phyloP scores from a whole-genome alignment of 345 rosid genomes.

The Pistacia vera region DNA sequence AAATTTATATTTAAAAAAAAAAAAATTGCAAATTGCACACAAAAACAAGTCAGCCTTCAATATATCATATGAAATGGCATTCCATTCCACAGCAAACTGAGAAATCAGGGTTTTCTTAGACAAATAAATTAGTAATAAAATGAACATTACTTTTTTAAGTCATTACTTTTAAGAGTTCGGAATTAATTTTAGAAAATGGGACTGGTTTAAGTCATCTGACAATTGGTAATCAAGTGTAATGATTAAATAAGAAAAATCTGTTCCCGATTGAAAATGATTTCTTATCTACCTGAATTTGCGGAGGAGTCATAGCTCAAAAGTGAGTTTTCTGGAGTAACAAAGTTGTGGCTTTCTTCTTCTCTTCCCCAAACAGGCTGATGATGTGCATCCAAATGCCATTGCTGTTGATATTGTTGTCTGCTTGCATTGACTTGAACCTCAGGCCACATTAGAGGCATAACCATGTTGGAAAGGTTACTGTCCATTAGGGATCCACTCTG shows the following conservation, averaged over 20 bases:
- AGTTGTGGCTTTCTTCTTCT: constrained; percentile 61
- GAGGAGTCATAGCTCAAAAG: constrained; percentile 67
- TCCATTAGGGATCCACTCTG: constrained; percentile 72
- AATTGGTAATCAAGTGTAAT: background rate
- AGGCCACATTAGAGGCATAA: constrained; percentile 70
- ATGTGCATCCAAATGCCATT: constrained; percentile 61
- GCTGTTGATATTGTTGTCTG: constrained; percentile 69
- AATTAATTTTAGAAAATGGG: background rate
- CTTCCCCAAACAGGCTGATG: constrained; percentile 72
- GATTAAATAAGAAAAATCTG: background rate
- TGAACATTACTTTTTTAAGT: no score
- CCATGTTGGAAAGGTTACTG: constrained; percentile 56
- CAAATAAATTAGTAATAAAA: no score
- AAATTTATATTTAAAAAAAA: background rate
- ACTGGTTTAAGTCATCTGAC: no score
- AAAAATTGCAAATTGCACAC: background rate
- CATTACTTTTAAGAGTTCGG: background rate
- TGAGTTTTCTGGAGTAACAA: constrained; percentile 58
- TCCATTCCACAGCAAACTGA: background rate
- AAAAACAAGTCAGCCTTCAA: background rate
- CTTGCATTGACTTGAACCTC: constrained; percentile 53
- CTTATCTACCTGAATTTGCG: constrained; percentile 59
- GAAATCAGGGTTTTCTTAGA: background rate
- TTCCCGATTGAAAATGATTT: background rate
- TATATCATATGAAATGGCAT: background rate